Evolutionary conservation across 2,329 filamentous ascomycete species (phyloP).

Genomic region (Alternaria consortialis): DNA sequence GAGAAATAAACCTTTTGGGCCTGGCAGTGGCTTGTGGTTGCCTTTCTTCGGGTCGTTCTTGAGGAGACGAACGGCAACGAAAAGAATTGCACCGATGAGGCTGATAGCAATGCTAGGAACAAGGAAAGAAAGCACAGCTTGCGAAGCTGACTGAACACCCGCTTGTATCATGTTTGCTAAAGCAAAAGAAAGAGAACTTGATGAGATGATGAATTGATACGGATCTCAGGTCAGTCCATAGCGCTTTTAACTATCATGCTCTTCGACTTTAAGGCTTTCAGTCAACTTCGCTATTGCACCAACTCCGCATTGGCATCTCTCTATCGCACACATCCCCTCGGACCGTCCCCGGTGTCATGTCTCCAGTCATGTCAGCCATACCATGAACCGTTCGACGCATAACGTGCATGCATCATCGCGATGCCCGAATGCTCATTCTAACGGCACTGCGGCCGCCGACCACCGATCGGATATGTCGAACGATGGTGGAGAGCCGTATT

Average conservation of each 20-base stretch:
- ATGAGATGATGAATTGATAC: neutral
- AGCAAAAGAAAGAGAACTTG: neutral
- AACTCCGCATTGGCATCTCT: neutral
- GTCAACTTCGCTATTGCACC: neutral
- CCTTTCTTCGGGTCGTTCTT: constrained; percentile 3
- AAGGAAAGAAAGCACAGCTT: constrained; percentile 2
- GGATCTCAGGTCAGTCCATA: neutral
- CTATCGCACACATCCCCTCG: neutral
- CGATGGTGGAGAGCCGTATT: constrained; percentile 3
- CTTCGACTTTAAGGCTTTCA: neutral
- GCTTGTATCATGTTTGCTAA: neutral
- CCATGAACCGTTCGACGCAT: neutral
- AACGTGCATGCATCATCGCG: neutral
- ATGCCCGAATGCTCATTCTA: neutral
- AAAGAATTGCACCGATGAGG: constrained; percentile 7
- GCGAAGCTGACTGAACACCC: neutral
- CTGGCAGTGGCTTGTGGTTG: constrained; percentile 3
- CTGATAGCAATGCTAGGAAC: constrained; percentile 4
- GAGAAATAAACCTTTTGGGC: neutral
- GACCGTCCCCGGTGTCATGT: neutral
- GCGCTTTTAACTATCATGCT: neutral
- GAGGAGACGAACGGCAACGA: neutral
- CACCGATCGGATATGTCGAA: neutral
- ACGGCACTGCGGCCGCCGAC: neutral
- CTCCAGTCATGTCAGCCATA: neutral